Evolutionary conservation across 352 stramenopile species (phyloP).

Genomic region (Phytophthora palmivora): DNA sequence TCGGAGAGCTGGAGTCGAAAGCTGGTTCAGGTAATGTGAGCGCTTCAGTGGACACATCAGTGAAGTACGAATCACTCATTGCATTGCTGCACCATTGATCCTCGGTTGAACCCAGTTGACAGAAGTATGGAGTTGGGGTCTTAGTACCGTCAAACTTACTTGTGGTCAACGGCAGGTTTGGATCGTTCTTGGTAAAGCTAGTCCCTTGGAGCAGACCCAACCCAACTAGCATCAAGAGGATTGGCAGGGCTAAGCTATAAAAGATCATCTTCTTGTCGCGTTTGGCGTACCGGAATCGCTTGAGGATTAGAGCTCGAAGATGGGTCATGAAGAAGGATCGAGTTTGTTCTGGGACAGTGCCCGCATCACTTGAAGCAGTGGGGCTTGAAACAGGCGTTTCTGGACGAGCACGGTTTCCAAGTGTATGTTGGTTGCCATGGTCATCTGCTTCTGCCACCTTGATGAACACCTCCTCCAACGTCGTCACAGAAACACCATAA

Average conservation of each 20-base stretch:
- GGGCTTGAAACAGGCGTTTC: slow-evolving; percentile 16
- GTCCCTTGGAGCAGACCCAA: slow-evolving; percentile 54
- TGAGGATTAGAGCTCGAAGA: slow-evolving; percentile 56
- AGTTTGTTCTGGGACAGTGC: slow-evolving; percentile 1
- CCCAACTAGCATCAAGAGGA: slow-evolving; percentile 62
- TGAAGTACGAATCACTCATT: slow-evolving; percentile 47
- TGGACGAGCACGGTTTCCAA: slow-evolving; percentile 30
- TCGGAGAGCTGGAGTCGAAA: slow-evolving; percentile 52
- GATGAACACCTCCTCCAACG: slow-evolving; percentile 85
- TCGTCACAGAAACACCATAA: slow-evolving; percentile 87
- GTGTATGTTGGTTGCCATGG: slow-evolving; percentile 48
- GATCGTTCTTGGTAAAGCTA: slow-evolving; percentile 47
- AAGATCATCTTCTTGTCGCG: slow-evolving; percentile 68
- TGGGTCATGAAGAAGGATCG: slow-evolving; percentile 47
- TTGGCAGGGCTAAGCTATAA: slow-evolving; percentile 61
- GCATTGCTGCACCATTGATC: slow-evolving; percentile 47
- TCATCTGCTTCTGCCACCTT: slow-evolving; percentile 64
- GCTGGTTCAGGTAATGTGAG: slow-evolving; percentile 34
- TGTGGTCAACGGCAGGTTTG: slow-evolving; percentile 43
- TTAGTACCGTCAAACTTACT: slow-evolving; percentile 34
- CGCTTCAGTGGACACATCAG: slow-evolving; percentile 38
- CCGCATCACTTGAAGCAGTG: slow-evolving; percentile 16
- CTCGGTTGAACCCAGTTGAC: slow-evolving; percentile 33
- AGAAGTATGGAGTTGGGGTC: slow-evolving; percentile 57
- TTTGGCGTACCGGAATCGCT: slow-evolving; percentile 67